Evolutionary conservation across 2,329 filamentous ascomycete species (phyloP).

Genomic region (Raffaelea arxii): DNA sequence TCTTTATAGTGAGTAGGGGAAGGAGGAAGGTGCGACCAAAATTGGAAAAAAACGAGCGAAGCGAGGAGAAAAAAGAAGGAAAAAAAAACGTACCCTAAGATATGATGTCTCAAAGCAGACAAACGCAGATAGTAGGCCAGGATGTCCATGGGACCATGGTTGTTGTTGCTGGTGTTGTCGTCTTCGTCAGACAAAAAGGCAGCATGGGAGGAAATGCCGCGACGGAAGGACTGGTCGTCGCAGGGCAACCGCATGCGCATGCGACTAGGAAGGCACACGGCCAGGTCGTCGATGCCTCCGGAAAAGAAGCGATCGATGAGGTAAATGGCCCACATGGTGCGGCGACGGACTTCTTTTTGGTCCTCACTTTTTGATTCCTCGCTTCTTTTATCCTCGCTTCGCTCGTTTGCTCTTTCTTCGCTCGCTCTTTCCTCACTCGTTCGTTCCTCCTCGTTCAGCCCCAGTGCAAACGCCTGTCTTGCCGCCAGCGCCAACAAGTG

Average conservation of each 20-base stretch:
- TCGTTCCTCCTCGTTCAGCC: conserved; percentile 2
- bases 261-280: conserved; percentile 15
- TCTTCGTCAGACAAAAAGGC: background rate
- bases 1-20: no score
- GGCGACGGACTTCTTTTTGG: conserved; percentile 9
- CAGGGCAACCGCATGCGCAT: conserved; percentile 13
- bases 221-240: conserved; percentile 3
- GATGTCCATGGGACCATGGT: background rate
- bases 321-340: conserved; percentile 19
- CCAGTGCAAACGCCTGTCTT: background rate
- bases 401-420: no score
- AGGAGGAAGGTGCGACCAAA: no score
- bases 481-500: background rate
- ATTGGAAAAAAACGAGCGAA: no score
- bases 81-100: no score
- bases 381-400: no score
- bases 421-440: background rate
- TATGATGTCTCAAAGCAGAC: no score
- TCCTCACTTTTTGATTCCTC: background rate
- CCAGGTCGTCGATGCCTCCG: conserved; percentile 19
- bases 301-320: conserved; percentile 16
- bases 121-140: conserved; percentile 2
- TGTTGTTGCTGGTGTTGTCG: background rate
- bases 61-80: no score
- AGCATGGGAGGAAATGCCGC: background rate